Evolutionary conservation across 768 basidiomycete species (phyloP), one percentile per base, ranked within the genome.

Genomic region (Lactarius tabidus): DNA sequence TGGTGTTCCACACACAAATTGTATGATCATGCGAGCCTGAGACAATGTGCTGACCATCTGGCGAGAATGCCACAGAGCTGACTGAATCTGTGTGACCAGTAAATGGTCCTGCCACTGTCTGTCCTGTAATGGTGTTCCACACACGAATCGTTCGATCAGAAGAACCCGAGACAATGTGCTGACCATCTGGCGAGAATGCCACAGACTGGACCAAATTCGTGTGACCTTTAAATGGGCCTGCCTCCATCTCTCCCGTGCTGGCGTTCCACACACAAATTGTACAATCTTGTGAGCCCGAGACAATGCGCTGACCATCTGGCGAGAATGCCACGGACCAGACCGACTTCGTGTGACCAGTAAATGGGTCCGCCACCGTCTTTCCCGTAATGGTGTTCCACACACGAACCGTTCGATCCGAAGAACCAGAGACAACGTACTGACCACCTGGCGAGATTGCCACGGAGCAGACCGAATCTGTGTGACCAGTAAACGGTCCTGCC

Each of bases 1-100:
- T 45, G n/a, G 43, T 7, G 6, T 45, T n/a, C 43, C 43, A 45
- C 7, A 45, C 43, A n/a, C 43, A 7, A 45, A 45, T 45, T 45
- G 43, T 45, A 6, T 17, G 17, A 45, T 45, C 43, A 10, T 3
- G 3, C 1, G 43, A 45, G n/a, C 43, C n/a, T 45, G 78, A 79
- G 41, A 78, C 76, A 53, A 81, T 33, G 18, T 33, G 72, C 6
- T 29, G 39, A 3, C 58, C 63, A n/a, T 63, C 23, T 17, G 63
- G 38, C 14, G 66, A 59, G 35, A 58, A 67, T 8, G 43, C 6
- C 28, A 64, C 66, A 7, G 62, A 67, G 6, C 8, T 0, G 6
- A 67, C 57, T n/a, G 39, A 29, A 23, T 15, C 20, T n/a, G 3
- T 53, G 28, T 53, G 52, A 17, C 52, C 52, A 6, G 12, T 26